These are phyloP conservation scores for Nidularia sp. DNA, from an alignment of 768 basidiomycete genomes.

Conservation along the genomic window DNA sequence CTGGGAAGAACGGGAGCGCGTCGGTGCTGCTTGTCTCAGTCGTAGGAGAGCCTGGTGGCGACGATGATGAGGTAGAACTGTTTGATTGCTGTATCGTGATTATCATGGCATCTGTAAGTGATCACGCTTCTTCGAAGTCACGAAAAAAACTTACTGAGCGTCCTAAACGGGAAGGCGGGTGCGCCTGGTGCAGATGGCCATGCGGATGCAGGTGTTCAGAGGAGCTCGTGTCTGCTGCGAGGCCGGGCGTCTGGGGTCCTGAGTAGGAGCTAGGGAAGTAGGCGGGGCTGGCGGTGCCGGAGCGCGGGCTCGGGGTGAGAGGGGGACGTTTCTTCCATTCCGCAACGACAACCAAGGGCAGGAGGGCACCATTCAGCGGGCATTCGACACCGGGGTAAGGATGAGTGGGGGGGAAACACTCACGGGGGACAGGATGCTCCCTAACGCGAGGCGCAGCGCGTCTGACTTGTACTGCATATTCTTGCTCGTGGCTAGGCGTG, in stretches of 20 bases:
- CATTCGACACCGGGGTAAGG: background rate
- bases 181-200: constrained; percentile 12
- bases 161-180: constrained; percentile 31
- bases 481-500: constrained; percentile 17
- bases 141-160: constrained; percentile 22
- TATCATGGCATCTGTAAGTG: too few species aligned
- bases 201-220: constrained; percentile 22
- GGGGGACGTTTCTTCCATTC: constrained; percentile 45
- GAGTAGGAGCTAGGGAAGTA: constrained; percentile 26
- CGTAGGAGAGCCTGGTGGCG: too few species aligned
- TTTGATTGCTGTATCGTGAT: too few species aligned
- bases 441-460: constrained; percentile 51
- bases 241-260: constrained; percentile 8
- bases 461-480: constrained; percentile 37
- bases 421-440: constrained; percentile 59
- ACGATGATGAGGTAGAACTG: too few species aligned
- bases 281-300: constrained; percentile 48
- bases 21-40: background rate
- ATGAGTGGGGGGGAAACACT: constrained; percentile 18
- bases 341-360: constrained; percentile 2
- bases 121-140: background rate
- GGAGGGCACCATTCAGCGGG: constrained; percentile 9
- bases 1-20: background rate
- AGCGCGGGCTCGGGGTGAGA: constrained; percentile 32
- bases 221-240: constrained; percentile 20